Conservation (phyloP, 257 asterid species). For the Penstemon newberryi region DNA sequence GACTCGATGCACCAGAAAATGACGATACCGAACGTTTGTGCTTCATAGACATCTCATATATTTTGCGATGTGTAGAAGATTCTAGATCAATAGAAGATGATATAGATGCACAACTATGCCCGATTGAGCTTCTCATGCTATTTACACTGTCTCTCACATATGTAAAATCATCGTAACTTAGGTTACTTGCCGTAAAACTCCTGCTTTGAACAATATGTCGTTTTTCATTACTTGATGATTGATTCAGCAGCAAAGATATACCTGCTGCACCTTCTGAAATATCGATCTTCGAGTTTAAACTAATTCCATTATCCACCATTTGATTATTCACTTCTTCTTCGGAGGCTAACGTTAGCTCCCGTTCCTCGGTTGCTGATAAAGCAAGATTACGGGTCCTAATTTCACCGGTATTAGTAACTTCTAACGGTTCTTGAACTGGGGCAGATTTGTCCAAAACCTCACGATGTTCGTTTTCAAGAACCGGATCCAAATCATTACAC, state of each 20-base stretch:
- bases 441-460: constrained; percentile 32
- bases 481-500: too few relatives aligned
- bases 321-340: constrained; percentile 30
- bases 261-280: constrained; percentile 60
- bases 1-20: constrained; percentile 71
- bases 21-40: constrained; percentile 69
- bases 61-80: constrained; percentile 52
- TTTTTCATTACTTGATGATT: constrained; percentile 45
- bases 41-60: constrained; percentile 43
- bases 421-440: constrained; percentile 39
- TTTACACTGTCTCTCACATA: constrained; percentile 33
- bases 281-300: constrained; percentile 41
- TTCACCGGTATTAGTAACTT: constrained; percentile 35
- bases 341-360: constrained; percentile 23
- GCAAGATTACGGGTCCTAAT: constrained; percentile 35
- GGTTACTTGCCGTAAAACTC: constrained; percentile 67
- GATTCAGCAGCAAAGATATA: constrained; percentile 61
- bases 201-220: constrained; percentile 67
- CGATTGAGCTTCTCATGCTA: constrained; percentile 76
- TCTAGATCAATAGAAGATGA: constrained; percentile 82
- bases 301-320: constrained; percentile 33
- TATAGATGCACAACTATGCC: constrained; percentile 61
- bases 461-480: too few relatives aligned
- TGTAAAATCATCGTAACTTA: constrained; percentile 70
- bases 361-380: constrained; percentile 31